phyloP scores from a whole-genome alignment of 2,329 filamentous ascomycete genomes.

The Cercospora sp. region DNA sequence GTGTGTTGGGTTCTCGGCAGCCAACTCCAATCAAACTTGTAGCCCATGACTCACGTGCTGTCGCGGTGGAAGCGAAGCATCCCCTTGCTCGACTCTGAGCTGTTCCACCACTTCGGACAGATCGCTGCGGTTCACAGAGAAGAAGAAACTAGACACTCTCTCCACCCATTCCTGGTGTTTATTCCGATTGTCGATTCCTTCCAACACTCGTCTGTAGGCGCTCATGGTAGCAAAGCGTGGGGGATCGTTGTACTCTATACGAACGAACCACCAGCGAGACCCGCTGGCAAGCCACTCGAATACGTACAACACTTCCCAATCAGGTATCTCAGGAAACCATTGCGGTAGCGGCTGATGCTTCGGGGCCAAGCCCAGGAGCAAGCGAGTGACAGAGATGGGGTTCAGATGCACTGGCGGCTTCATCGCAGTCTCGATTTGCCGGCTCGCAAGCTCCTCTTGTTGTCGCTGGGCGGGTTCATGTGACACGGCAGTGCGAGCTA shows the following conservation, averaged over 20 bases:
- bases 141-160: neutral
- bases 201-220: neutral
- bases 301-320: neutral
- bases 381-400: neutral
- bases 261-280: neutral
- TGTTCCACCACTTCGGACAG: neutral
- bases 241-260: neutral
- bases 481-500: neutral
- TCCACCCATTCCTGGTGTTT: neutral
- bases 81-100: neutral
- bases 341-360: neutral
- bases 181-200: neutral
- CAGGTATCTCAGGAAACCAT: neutral
- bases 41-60: neutral
- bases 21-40: neutral
- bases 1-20: too few relatives aligned
- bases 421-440: neutral
- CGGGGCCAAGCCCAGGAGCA: neutral
- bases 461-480: neutral
- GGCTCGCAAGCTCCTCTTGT: neutral
- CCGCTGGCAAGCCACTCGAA: neutral
- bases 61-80: neutral
- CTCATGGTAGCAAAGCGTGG: neutral
- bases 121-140: neutral
- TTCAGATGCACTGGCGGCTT: neutral